Conservation (phyloP, 1,284 basidiomycete genomes). For the Trichosporon faecale region DNA sequence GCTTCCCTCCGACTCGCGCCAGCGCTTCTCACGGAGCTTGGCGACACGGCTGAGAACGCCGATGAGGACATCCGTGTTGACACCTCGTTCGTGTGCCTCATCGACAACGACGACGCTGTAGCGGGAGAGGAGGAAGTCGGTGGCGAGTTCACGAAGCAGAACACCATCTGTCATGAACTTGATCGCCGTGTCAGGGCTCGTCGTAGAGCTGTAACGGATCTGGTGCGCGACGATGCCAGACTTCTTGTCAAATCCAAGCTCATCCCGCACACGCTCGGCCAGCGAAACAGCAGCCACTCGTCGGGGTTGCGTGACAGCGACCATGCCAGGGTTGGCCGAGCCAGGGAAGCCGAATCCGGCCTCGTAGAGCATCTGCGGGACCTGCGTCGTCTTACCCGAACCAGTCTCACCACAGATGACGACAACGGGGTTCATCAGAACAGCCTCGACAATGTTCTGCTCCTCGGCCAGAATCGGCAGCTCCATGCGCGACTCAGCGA, state of each 20-base stretch:
- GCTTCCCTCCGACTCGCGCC: conserved; percentile 64
- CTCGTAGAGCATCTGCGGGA: conserved; percentile 90
- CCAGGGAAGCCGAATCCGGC: conserved; percentile 85
- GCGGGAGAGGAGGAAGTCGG: conserved; percentile 81
- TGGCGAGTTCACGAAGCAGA: conserved; percentile 83
- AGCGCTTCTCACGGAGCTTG: conserved; percentile 79
- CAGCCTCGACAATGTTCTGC: conserved; percentile 87
- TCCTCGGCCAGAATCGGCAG: conserved; percentile 92
- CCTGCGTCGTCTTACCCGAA: conserved; percentile 97
- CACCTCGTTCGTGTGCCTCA: conserved; percentile 95
- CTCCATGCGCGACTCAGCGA: conserved; percentile 72
- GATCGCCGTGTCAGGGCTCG: conserved; percentile 81
- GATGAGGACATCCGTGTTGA: conserved; percentile 97
- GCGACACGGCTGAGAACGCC: conserved; percentile 91
- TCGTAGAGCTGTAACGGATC: conserved; percentile 94
- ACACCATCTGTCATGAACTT: conserved; percentile 99
- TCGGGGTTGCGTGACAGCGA: conserved; percentile 95
- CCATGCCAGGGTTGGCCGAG: conserved; percentile 96
- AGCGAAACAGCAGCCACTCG: conserved; percentile 97
- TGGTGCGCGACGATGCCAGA: conserved; percentile 86
- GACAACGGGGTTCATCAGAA: conserved; percentile 75
- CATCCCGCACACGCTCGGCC: conserved; percentile 83
- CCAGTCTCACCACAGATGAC: conserved; percentile 84
- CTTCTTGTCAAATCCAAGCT: conserved; percentile 66
- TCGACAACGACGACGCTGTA: conserved; percentile 96